Base-by-base conservation (phyloP, 352 stramenopile species). In the Heterotrichella gracilis region DNA sequence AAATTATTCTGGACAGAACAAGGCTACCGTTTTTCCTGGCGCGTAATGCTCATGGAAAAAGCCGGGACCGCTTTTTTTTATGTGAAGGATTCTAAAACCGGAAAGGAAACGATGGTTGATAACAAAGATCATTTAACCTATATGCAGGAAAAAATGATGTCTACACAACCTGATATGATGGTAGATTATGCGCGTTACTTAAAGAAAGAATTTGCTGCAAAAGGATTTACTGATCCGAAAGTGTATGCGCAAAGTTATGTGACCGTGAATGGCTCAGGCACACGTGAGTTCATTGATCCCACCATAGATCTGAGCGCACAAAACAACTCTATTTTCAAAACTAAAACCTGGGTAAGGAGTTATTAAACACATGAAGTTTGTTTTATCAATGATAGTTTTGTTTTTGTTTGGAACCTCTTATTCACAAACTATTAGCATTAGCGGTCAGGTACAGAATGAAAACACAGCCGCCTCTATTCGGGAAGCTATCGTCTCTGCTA, bases 41-140 rank as follows among this genome's bases (percentile, higher is more conserved):
- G 32, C 32, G 32, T 53, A n/a, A 53, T 53, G 32, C 32, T 53
- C n/a, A 53, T 53, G 32, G 32, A 53, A 53, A 53, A 53, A 53
- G 32, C 32, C 9, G 32, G 32, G 32, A 53, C 32, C 9, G 32
- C 32, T n/a, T 53, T 53, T 53, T 53, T 53, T 53, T 53, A 53
- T 53, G 32, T 53, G 32, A 9, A 53, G 9, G 32, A 53, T 53
- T 17, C 9, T 17, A 53, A 9, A 17, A 17, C 32, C 9, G 32
- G 32, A 53, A n/a, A n/a, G 32, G 9, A 53, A n/a, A 53, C n/a
- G 9, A n/a, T 17, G n/a, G 32, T 53, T 9, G 32, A 53, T n/a
- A 53, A 53, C n/a, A 53, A 53, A 53, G n/a, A 9, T n/a, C n/a
- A 53, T 53, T 53, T 53, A 53, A 53, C 9, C 32, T 53, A 53